phyloP scores from a whole-genome alignment of 495 filamentous ascomycete genomes.

The Penicilliopsis zonata region DNA sequence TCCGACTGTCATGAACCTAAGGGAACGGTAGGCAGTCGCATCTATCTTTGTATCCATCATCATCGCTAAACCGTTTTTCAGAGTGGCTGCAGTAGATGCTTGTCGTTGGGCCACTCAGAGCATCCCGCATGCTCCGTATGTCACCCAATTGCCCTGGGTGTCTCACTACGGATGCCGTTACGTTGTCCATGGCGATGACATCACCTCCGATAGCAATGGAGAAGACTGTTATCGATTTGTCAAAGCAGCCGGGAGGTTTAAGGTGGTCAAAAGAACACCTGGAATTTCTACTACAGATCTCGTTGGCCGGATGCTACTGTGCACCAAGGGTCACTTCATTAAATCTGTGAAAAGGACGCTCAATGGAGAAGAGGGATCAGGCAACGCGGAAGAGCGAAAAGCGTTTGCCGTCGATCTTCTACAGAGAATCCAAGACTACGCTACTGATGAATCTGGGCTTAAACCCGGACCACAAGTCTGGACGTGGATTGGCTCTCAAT shows the following conservation, averaged over 20 bases:
- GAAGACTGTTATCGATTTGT: conserved; percentile 97
- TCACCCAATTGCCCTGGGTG: conserved; percentile 87
- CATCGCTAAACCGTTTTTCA: conserved; percentile 19
- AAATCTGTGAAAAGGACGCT: conserved; percentile 57
- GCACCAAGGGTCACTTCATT: conserved; percentile 81
- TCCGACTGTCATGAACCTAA: conserved; percentile 89
- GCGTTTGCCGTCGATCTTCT: conserved; percentile 47
- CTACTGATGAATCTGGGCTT: conserved; percentile 67
- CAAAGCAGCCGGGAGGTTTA: conserved; percentile 81
- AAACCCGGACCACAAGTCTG: conserved; percentile 64
- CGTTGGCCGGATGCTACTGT: conserved; percentile 92
- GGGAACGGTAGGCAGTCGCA: conserved; percentile 56
- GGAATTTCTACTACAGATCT: conserved; percentile 96
- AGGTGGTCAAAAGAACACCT: conserved; percentile 90
- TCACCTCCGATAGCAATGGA: conserved; percentile 72
- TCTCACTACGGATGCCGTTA: conserved; percentile 86
- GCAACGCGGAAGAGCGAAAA: conserved; percentile 52
- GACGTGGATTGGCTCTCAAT: conserved; percentile 53
- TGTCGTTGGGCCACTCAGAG: conserved; percentile 86
- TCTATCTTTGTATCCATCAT: background rate
- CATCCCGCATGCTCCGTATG: conserved; percentile 83
- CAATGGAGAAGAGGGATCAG: conserved; percentile 57
- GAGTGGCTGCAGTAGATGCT: conserved; percentile 75
- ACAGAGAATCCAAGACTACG: conserved; percentile 69
- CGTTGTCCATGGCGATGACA: conserved; percentile 86